Evolutionary conservation across 495 filamentous ascomycete species (phyloP), one percentile per base, ranked within the genome.

Genomic region (Thermothielavioides terrestris): DNA sequence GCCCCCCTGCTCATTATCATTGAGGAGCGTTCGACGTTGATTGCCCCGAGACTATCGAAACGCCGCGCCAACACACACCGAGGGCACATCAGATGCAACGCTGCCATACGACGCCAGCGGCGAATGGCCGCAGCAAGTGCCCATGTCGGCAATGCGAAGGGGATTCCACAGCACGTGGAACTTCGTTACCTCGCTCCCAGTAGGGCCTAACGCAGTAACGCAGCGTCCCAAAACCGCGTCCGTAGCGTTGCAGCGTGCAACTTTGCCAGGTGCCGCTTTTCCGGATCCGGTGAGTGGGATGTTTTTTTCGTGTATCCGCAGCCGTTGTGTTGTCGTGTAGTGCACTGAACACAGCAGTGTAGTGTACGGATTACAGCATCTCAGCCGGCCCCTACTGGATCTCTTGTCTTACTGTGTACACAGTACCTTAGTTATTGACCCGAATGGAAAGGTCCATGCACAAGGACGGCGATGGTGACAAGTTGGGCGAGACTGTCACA

Each of bases 1-100:
- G 28, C 10, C 40, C 50, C 58, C 60, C 52, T 58, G 60, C 23
- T 40, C 45, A 39, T 54, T 63, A 63, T 32, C 37, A 50, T 34
- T 23, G 42, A 40, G 47, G 49, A 48, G 45, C 22, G 50, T 43
- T 43, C 41, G 27, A 43, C 25, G 23, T 43, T 46, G 30, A 35
- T 23, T 38, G 32, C 35, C 28, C 45, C 28, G 45, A 10, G 22
- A 46, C 14, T 18, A 37, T 12, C 3, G 34, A 36, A 37, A 5
- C 6, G 6, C n/a, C 12, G 14, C 6, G 17, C 6, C 32, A 17
- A 18, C 34, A 39, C 5, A 20, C 15, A 21, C 23, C 28, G 35
- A 21, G 30, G 25, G 31, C 42, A 25, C n/a, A n/a, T n/a, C n/a
- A 25, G 4, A 36, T 46, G 9, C 32, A 22, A 46, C 43, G 30